These are phyloP conservation scores for Alternaria arborescens DNA, from an alignment of 2,329 filamentous ascomycete species.

Conservation along the genomic window DNA sequence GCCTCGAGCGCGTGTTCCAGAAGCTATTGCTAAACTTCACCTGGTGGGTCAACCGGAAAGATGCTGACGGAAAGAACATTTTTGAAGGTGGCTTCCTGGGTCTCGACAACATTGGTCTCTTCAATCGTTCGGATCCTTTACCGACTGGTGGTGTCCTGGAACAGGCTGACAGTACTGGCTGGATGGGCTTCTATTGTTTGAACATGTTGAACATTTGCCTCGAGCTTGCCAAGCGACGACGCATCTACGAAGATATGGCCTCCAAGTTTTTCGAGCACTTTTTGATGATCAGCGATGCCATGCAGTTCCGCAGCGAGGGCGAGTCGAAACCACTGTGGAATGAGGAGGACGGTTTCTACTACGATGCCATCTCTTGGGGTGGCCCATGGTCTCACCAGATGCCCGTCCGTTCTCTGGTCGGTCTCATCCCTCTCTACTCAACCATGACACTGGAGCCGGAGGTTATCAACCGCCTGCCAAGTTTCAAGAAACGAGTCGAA, in stretches of 20 bases:
- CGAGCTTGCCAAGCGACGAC: constrained; percentile 92
- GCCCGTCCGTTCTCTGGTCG: constrained; percentile 89
- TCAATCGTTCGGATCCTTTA: constrained; percentile 94
- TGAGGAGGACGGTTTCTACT: constrained; percentile 96
- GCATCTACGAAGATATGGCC: constrained; percentile 94
- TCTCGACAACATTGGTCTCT: constrained; percentile 95
- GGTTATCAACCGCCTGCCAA: constrained; percentile 87
- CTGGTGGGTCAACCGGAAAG: constrained; percentile 99
- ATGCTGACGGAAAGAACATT: constrained; percentile 92
- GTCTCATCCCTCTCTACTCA: constrained; percentile 91
- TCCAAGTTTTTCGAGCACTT: constrained; percentile 99
- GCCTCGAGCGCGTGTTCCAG: constrained; percentile 94
- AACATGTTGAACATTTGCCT: constrained; percentile 97
- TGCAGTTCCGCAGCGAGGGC: constrained; percentile 76
- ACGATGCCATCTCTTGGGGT: constrained; percentile 96
- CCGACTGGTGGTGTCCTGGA: constrained; percentile 93
- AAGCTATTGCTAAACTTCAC: constrained; percentile 96
- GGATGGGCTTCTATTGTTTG: constrained; percentile 98
- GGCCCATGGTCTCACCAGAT: constrained; percentile 93
- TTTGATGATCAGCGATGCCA: constrained; percentile 96
- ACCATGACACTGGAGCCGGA: constrained; percentile 93
- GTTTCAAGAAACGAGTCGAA: constrained; percentile 90
- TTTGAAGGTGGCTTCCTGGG: constrained; percentile 97
- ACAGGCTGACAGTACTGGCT: constrained; percentile 96
- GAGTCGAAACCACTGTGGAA: constrained; percentile 91